phyloP scores from a whole-genome alignment of 305 asterid genomes.

The Lippia alba region DNA sequence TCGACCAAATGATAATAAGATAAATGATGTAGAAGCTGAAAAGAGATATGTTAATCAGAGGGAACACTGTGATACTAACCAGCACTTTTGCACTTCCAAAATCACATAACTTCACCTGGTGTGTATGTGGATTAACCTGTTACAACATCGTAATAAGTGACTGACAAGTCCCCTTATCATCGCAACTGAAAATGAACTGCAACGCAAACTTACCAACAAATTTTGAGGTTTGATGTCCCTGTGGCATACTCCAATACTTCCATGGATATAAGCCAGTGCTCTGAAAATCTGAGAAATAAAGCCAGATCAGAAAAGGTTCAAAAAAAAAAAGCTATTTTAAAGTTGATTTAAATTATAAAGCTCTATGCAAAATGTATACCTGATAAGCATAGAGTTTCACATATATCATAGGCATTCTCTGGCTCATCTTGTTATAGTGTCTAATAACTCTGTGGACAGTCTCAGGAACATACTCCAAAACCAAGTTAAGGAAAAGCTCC shows the following conservation, averaged over 20 bases:
- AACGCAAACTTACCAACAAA: conserved; percentile 57
- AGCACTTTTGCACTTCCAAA: conserved; percentile 93
- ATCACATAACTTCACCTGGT: conserved; percentile 85
- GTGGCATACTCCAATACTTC: conserved; percentile 86
- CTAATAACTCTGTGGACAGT: conserved; percentile 81
- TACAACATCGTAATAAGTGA: conserved; percentile 22
- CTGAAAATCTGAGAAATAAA: conserved; percentile 60
- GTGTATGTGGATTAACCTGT: conserved; percentile 88
- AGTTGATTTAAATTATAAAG: not conserved
- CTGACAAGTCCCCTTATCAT: not conserved
- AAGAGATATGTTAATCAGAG: conserved; percentile 7
- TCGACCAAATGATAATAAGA: conserved; percentile 21
- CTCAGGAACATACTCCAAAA: conserved; percentile 87
- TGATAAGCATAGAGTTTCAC: conserved; percentile 82
- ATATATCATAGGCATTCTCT: conserved; percentile 82
- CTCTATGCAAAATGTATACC: conserved; percentile 37
- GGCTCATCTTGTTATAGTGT: conserved; percentile 80
- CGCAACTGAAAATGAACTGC: not conserved
- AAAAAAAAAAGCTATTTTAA: not conserved
- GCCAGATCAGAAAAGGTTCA: not conserved
- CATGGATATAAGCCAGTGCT: conserved; percentile 77
- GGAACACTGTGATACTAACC: conserved; percentile 49
- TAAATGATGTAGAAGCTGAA: conserved; percentile 15
- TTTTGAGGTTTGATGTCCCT: conserved; percentile 92
- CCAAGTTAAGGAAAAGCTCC: conserved; percentile 80